A percentile compares a stretch with the other conserved stretches of the same genome.
Evolutionary conservation across 257 asterid species (phyloP).

Genomic region (Gentiana dahurica): DNA sequence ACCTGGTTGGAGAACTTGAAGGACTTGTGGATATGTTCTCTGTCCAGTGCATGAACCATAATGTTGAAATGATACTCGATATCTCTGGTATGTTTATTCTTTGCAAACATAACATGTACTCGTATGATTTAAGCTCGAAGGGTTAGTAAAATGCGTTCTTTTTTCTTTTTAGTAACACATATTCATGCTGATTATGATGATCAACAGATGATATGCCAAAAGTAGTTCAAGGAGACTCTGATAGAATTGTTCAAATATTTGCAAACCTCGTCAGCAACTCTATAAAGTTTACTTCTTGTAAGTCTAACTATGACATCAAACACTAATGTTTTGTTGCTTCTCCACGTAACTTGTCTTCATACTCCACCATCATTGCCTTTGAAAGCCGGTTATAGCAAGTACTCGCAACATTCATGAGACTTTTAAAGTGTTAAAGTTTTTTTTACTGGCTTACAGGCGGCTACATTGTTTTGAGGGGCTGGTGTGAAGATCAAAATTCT

Average conservation of each 20-base stretch:
- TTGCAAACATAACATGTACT: neutral
- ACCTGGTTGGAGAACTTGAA: constrained; percentile 87
- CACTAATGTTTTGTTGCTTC: neutral
- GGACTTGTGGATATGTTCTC: constrained; percentile 90
- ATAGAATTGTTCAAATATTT: constrained; percentile 80
- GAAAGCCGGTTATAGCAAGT: too few species aligned
- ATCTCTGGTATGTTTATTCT: constrained; percentile 48
- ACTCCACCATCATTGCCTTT: neutral
- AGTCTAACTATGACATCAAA: constrained; percentile 18
- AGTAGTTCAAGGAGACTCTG: constrained; percentile 78
- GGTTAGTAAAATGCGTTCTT: neutral
- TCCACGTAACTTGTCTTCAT: neutral
- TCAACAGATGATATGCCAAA: constrained; percentile 86
- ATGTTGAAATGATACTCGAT: constrained; percentile 80
- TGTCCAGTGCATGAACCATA: constrained; percentile 82
- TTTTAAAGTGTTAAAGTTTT: constrained; percentile 9
- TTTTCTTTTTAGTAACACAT: constrained; percentile 5
- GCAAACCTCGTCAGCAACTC: constrained; percentile 83
- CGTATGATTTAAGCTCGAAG: neutral
- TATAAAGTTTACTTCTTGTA: constrained; percentile 77
- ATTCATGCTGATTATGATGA: constrained; percentile 7
- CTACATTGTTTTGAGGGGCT: constrained; percentile 66
- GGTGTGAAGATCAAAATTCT: constrained; percentile 57
- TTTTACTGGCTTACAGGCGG: constrained; percentile 50
- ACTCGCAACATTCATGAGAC: neutral